Evolutionary conservation across 768 basidiomycete species (phyloP).

Genomic region (Nidularia sp.): DNA sequence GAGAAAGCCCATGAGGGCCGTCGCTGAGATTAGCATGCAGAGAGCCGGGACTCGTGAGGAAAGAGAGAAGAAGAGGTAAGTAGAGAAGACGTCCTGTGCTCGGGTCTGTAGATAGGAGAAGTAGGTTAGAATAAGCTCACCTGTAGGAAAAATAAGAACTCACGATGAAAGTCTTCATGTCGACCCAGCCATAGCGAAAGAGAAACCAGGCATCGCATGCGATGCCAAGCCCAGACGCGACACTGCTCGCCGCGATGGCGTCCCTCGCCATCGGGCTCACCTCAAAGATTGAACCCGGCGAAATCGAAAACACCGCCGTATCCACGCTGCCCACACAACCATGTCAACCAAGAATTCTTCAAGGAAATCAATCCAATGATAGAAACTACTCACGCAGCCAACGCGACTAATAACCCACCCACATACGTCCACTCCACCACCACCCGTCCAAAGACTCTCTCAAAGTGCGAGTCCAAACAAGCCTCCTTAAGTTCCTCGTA

Average conservation of each 20-base stretch:
- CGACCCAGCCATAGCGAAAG: slow-evolving; percentile 53
- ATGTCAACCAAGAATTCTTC: background rate
- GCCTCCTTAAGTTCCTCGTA: slow-evolving; percentile 54
- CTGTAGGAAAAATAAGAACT: slow-evolving; percentile 9
- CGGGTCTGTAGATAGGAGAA: slow-evolving; percentile 26
- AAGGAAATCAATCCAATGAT: too few species aligned
- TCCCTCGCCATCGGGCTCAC: slow-evolving; percentile 42
- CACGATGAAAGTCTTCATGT: slow-evolving; percentile 51
- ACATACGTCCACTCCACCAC: slow-evolving; percentile 63
- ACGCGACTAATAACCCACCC: slow-evolving; percentile 59
- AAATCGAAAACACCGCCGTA: slow-evolving; percentile 64
- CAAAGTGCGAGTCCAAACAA: slow-evolving; percentile 41
- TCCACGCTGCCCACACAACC: slow-evolving; percentile 25
- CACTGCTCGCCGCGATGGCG: slow-evolving; percentile 54
- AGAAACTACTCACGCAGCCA: slow-evolving; percentile 44
- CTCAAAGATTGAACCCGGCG: slow-evolving; percentile 44
- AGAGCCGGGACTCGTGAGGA: slow-evolving; percentile 61
- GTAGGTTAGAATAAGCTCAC: background rate
- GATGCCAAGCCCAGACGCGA: slow-evolving; percentile 64
- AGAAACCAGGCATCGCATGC: slow-evolving; percentile 64
- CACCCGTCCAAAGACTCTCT: slow-evolving; percentile 42
- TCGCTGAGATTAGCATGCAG: slow-evolving; percentile 51
- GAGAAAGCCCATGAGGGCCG: slow-evolving; percentile 60
- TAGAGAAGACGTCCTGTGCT: slow-evolving; percentile 52
- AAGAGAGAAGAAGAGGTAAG: slow-evolving; percentile 67